Evolutionary conservation across 345 rosid species (phyloP).

Genomic region (Lumnitzera littorea): DNA sequence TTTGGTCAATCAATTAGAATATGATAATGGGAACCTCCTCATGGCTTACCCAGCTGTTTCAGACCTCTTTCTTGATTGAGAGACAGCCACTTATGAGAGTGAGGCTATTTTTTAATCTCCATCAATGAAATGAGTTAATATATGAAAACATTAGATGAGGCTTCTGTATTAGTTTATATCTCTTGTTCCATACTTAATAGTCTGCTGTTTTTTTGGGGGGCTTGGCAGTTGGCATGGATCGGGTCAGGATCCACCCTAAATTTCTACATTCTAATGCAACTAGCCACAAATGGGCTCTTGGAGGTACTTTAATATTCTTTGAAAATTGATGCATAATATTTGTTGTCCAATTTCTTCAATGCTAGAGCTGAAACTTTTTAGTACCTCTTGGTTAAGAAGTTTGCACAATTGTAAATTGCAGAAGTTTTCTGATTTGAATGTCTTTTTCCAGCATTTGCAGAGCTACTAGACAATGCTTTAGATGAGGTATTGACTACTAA

Average conservation of each 20-base stretch:
- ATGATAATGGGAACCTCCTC: too few species aligned
- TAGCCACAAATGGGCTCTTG: slow-evolving; percentile 99
- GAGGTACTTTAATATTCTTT: slow-evolving; percentile 40
- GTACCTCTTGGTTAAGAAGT: background rate
- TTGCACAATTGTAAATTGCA: background rate
- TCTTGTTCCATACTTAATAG: background rate
- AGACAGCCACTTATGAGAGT: too few species aligned
- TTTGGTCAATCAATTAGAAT: too few species aligned
- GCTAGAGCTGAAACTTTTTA: background rate
- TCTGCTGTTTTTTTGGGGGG: too few species aligned
- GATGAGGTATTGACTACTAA: slow-evolving; percentile 53
- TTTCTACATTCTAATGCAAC: slow-evolving; percentile 97
- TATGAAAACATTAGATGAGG: background rate
- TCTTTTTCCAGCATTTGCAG: slow-evolving; percentile 71
- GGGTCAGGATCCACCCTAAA: slow-evolving; percentile 90
- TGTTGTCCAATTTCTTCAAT: background rate
- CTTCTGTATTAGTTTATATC: background rate
- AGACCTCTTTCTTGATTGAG: too few species aligned
- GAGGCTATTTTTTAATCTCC: too few species aligned
- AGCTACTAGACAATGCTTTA: slow-evolving; percentile 81
- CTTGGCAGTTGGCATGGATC: slow-evolving; percentile 67
- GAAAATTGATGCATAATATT: too few species aligned
- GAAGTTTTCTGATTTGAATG: background rate
- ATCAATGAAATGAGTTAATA: background rate
- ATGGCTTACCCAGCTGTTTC: too few species aligned